phyloP scores from a whole-genome alignment of 805 yeast genomes.

The Metschnikowia peoriensis region DNA sequence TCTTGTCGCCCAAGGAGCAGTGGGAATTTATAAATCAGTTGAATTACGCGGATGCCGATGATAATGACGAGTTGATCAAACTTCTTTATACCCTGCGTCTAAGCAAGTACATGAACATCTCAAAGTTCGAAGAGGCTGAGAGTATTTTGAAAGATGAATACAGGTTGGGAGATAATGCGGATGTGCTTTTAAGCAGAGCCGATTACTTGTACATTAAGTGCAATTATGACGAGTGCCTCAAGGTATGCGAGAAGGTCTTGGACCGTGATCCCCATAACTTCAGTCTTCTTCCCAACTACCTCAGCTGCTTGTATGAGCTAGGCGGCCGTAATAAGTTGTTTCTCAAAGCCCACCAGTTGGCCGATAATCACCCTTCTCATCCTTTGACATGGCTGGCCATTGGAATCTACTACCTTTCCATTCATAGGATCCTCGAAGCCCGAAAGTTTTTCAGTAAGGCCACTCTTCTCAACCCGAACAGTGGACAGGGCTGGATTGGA shows the following conservation, averaged over 20 bases:
- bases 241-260: slow-evolving; percentile 62
- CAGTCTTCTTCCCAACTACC: slow-evolving; percentile 69
- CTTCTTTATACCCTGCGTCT: slow-evolving; percentile 72
- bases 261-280: slow-evolving; percentile 69
- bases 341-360: slow-evolving; percentile 76
- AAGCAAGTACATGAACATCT: slow-evolving; percentile 65
- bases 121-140: slow-evolving; percentile 63
- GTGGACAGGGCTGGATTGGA: slow-evolving; percentile 96
- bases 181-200: slow-evolving; percentile 64
- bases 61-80: slow-evolving; percentile 77
- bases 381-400: slow-evolving; percentile 91
- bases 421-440: slow-evolving; percentile 74
- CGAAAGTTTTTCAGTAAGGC: slow-evolving; percentile 86
- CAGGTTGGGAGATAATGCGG: slow-evolving; percentile 65
- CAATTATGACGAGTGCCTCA: slow-evolving; percentile 71
- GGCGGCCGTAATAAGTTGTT: slow-evolving; percentile 81
- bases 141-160: slow-evolving; percentile 66
- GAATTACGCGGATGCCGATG: slow-evolving; percentile 71
- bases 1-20: slow-evolving; percentile 81
- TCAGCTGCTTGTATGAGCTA: slow-evolving; percentile 81
- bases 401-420: slow-evolving; percentile 82
- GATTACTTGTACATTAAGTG: slow-evolving; percentile 74
- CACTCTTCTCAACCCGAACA: slow-evolving; percentile 81
- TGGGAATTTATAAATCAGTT: slow-evolving; percentile 71
- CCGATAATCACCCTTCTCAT: slow-evolving; percentile 77